These are phyloP conservation scores for Nemania sp. DNA, from an alignment of 2,329 filamentous ascomycete species.

Conservation along the genomic window DNA sequence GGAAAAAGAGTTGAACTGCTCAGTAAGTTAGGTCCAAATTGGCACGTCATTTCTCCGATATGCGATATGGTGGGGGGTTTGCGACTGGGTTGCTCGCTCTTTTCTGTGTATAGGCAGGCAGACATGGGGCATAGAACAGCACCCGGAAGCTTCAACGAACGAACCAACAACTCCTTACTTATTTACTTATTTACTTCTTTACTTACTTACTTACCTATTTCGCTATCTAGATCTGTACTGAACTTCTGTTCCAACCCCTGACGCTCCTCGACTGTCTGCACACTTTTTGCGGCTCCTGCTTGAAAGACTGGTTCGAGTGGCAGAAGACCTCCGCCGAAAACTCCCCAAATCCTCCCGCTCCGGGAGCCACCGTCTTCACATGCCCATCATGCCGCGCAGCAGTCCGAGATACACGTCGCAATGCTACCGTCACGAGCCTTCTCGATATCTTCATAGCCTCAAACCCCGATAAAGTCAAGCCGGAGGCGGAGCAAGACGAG, in stretches of 20 bases:
- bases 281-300: slow-evolving; percentile 93
- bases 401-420: slow-evolving; percentile 88
- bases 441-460: slow-evolving; percentile 88
- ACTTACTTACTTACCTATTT: slow-evolving; percentile 14
- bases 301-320: slow-evolving; percentile 95
- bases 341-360: slow-evolving; percentile 61
- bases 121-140: neutral
- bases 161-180: no score
- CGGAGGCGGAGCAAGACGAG: slow-evolving; percentile 78
- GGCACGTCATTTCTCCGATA: slow-evolving; percentile 32
- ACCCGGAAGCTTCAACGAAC: neutral
- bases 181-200: no score
- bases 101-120: neutral
- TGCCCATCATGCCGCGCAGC: slow-evolving; percentile 91
- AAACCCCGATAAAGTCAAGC: slow-evolving; percentile 80
- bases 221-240: slow-evolving; percentile 85
- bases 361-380: slow-evolving; percentile 73
- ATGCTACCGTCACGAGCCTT: slow-evolving; percentile 89
- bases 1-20: slow-evolving; percentile 95
- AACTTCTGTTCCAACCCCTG: slow-evolving; percentile 89
- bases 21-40: slow-evolving; percentile 70
- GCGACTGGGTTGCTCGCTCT: neutral
- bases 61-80: slow-evolving; percentile 30
- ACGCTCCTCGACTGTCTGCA: slow-evolving; percentile 94
- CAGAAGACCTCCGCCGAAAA: slow-evolving; percentile 73